These are phyloP conservation scores for Olyra latifolia DNA, from an alignment of 176 grass and related monocot genomes.

Conservation along the genomic window DNA sequence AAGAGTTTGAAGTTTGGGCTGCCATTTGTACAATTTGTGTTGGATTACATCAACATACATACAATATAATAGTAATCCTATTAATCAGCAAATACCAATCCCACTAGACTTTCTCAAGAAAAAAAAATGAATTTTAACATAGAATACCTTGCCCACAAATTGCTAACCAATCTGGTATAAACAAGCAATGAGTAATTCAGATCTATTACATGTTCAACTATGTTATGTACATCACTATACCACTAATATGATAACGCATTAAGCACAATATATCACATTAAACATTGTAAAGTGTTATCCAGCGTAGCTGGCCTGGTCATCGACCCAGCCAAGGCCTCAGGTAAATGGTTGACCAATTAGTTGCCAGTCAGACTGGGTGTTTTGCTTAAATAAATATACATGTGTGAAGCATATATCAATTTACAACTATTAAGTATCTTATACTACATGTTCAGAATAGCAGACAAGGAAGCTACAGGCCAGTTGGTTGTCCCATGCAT, in stretches of 20 bases:
- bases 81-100: not conserved
- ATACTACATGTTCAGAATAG: too few species aligned
- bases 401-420: too few species aligned
- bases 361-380: too few species aligned
- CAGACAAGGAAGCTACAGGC: too few species aligned
- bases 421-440: too few species aligned
- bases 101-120: not conserved
- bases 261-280: not conserved
- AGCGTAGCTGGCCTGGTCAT: too few species aligned
- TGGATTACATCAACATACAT: not conserved
- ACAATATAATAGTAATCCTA: not conserved
- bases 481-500: too few species aligned
- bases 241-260: slow-evolving; percentile 3
- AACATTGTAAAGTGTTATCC: too few species aligned
- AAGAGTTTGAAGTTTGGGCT: slow-evolving; percentile 3
- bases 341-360: too few species aligned
- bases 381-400: too few species aligned
- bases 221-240: not conserved
- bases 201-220: not conserved
- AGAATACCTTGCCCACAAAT: not conserved
- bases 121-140: not conserved
- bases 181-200: slow-evolving; percentile 6
- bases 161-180: not conserved
- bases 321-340: too few species aligned
- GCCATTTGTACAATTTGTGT: not conserved